phyloP scores from a whole-genome alignment of 2,329 filamentous ascomycete genomes.

The Cercospora sp. region DNA sequence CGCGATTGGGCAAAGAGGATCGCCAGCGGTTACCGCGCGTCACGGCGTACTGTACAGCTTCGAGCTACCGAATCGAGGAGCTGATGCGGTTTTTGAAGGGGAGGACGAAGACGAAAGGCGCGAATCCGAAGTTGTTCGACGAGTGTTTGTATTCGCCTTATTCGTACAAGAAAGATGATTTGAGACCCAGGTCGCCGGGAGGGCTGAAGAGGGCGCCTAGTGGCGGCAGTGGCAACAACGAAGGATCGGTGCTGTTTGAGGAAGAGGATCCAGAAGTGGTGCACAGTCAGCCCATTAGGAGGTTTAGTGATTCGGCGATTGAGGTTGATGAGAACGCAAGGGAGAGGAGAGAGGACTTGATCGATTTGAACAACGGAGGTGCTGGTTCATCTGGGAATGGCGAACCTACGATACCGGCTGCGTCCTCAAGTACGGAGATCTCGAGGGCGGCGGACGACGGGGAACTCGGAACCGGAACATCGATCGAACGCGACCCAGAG shows the following conservation, averaged over 20 bases:
- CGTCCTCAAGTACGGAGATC: slow-evolving; percentile 16
- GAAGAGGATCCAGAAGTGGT: slow-evolving; percentile 29
- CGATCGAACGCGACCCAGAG: slow-evolving; percentile 55
- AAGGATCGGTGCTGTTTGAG: slow-evolving; percentile 17
- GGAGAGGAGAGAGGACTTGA: slow-evolving; percentile 39
- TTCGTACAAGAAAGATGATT: slow-evolving; percentile 59
- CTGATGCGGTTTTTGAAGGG: slow-evolving; percentile 91
- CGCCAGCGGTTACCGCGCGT: slow-evolving; percentile 82
- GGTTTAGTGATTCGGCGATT: slow-evolving; percentile 72
- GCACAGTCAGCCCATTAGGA: slow-evolving; percentile 53
- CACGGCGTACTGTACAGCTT: slow-evolving; percentile 94
- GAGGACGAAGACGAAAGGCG: slow-evolving; percentile 70
- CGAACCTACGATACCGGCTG: slow-evolving; percentile 23
- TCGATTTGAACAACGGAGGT: slow-evolving; percentile 34
- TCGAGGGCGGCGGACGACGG: slow-evolving; percentile 19
- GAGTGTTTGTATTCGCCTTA: slow-evolving; percentile 98
- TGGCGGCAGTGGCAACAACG: slow-evolving; percentile 18
- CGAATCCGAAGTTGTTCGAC: slow-evolving; percentile 89
- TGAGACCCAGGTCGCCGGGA: slow-evolving; percentile 34
- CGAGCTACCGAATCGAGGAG: slow-evolving; percentile 84
- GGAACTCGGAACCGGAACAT: slow-evolving; percentile 10
- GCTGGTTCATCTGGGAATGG: slow-evolving; percentile 9
- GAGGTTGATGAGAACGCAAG: slow-evolving; percentile 59
- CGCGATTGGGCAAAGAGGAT: slow-evolving; percentile 88
- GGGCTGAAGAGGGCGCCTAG: slow-evolving; percentile 19